Conservation (phyloP, 345 rosid genomes). For the Camelina neglecta region DNA sequence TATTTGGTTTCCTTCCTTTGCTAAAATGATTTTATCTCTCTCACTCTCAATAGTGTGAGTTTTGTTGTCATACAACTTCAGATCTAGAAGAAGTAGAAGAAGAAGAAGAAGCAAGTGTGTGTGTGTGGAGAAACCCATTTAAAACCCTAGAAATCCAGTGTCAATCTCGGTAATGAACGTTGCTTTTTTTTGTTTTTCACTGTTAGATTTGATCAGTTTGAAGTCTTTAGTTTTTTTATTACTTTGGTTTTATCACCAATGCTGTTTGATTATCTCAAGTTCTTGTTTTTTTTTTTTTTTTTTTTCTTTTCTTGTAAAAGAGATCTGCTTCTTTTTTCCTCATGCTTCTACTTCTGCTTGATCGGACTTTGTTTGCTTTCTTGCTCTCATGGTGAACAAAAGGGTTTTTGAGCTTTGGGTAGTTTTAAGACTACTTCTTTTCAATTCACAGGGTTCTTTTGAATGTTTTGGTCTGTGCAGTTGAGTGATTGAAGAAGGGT, state of each 20-base stretch:
- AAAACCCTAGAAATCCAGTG: slow-evolving; percentile 1
- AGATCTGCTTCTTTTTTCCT: slow-evolving; percentile 44
- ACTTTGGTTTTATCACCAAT: slow-evolving; percentile 42
- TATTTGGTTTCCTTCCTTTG: background rate
- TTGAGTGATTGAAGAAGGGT: background rate
- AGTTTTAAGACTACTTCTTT: slow-evolving; percentile 4
- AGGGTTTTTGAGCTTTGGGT: background rate
- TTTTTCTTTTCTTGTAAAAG: background rate
- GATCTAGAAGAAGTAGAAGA: slow-evolving; percentile 55
- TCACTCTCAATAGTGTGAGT: slow-evolving; percentile 35
- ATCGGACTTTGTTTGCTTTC: slow-evolving; percentile 25
- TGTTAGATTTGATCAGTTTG: slow-evolving; percentile 36
- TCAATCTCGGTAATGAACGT: slow-evolving; percentile 24
- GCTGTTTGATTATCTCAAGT: slow-evolving; percentile 36
- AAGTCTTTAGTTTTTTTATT: slow-evolving; percentile 26
- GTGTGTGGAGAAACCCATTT: slow-evolving; percentile 13
- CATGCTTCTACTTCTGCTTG: slow-evolving; percentile 34
- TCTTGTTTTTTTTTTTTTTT: slow-evolving; percentile 26
- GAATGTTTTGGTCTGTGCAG: background rate
- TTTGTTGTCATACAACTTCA: slow-evolving; percentile 37
- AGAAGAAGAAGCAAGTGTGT: background rate
- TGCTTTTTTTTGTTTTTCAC: background rate
- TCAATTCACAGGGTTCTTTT: background rate
- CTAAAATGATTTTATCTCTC: slow-evolving; percentile 30
- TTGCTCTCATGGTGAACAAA: background rate